These are phyloP conservation scores for Hymenoscyphus scutula DNA, from an alignment of 2,329 filamentous ascomycete genomes.

Conservation along the genomic window DNA sequence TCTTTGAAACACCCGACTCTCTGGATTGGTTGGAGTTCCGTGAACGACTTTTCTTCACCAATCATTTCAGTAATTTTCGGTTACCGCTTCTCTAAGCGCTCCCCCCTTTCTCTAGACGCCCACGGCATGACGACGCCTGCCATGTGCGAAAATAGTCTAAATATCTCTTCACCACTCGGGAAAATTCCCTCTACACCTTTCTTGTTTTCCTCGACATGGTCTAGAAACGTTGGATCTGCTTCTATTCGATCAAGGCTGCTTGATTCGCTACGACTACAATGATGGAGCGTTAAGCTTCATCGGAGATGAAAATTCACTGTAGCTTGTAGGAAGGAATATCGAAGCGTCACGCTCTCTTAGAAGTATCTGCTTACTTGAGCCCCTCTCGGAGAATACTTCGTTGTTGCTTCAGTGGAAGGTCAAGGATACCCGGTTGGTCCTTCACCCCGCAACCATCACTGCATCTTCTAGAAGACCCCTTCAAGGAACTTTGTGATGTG, in stretches of 20 bases:
- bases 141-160: constrained; percentile 5
- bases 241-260: background rate
- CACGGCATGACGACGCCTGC: constrained; percentile 14
- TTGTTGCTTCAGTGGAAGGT: constrained; percentile 6
- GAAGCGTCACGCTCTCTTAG: constrained; percentile 29
- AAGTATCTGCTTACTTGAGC: constrained; percentile 12
- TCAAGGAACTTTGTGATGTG: constrained; percentile 1
- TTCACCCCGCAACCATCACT: constrained; percentile 3
- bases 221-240: constrained; percentile 16
- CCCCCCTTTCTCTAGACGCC: constrained; percentile 22
- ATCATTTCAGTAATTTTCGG: constrained; percentile 1
- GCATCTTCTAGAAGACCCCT: constrained; percentile 6
- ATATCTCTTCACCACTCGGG: constrained; percentile 22
- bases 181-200: constrained; percentile 20
- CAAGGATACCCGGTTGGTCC: background rate
- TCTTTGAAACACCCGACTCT: background rate
- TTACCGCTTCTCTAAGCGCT: constrained; percentile 26
- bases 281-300: constrained; percentile 10
- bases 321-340: constrained; percentile 17
- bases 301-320: constrained; percentile 26
- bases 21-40: background rate
- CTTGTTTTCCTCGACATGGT: constrained; percentile 13
- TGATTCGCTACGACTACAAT: constrained; percentile 7
- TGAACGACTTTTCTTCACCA: constrained; percentile 3
- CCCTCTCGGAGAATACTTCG: constrained; percentile 16